phyloP scores from a whole-genome alignment of 371 early-diverging fungal species.

The Mortierella polycephala region DNA sequence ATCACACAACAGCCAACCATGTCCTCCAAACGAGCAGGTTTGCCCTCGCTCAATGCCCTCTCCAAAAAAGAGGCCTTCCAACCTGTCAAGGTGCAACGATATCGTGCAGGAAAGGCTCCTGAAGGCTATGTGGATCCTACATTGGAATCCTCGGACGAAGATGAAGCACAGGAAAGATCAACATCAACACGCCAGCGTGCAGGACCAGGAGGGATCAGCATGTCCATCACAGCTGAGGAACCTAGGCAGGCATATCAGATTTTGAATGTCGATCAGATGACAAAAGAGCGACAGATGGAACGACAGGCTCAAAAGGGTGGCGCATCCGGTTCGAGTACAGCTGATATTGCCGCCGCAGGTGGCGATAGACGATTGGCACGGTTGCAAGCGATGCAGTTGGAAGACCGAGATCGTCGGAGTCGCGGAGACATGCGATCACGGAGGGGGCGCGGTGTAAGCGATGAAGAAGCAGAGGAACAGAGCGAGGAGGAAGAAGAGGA shows the following conservation, averaged over 20 bases:
- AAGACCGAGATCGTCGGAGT: constrained; percentile 13
- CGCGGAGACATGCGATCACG: constrained; percentile 38
- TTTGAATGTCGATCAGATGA: constrained; percentile 48
- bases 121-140: constrained; percentile 65
- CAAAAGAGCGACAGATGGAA: constrained; percentile 36
- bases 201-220: constrained; percentile 18
- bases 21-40: constrained; percentile 46
- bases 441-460: constrained; percentile 24
- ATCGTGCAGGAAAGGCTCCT: constrained; percentile 72
- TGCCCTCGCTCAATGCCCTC: constrained; percentile 39
- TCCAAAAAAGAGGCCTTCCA: constrained; percentile 51
- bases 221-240: constrained; percentile 22
- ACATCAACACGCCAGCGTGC: constrained; percentile 4
- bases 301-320: background rate
- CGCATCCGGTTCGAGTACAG: background rate
- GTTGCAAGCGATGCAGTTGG: constrained; percentile 29
- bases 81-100: constrained; percentile 65
- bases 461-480: constrained; percentile 26
- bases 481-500: constrained; percentile 35
- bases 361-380: constrained; percentile 39
- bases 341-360: background rate
- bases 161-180: constrained; percentile 27
- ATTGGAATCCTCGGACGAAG: constrained; percentile 62
- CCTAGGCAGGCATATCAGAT: constrained; percentile 36
- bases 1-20: constrained; percentile 4